Evolutionary conservation across 2,329 filamentous ascomycete species (phyloP).

Genomic region (Aspergillus sp.): DNA sequence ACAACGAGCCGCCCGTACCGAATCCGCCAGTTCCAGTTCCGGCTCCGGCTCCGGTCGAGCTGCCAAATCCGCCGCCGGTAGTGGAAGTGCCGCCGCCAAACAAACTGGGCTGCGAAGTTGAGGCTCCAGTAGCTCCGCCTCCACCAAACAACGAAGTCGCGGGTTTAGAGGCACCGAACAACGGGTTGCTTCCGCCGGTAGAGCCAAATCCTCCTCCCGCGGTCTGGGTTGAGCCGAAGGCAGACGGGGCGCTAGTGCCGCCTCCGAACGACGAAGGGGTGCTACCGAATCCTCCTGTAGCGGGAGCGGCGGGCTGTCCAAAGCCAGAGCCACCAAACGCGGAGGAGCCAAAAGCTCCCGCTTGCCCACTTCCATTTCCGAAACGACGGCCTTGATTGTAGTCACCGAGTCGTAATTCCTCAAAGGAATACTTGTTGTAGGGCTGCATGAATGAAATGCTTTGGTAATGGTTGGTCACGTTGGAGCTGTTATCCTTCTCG

Average conservation of each 20-base stretch:
- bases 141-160: conserved; percentile 31
- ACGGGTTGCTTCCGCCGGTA: conserved; percentile 21
- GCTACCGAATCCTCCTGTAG: conserved; percentile 37
- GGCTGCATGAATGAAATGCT: conserved; percentile 42
- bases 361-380: conserved; percentile 72
- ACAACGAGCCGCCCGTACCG: conserved; percentile 32
- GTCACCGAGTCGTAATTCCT: conserved; percentile 70
- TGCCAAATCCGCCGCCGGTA: conserved; percentile 20
- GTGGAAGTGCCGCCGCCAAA: conserved; percentile 35
- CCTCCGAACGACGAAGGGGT: conserved; percentile 34
- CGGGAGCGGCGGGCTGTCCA: conserved; percentile 16
- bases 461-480: conserved; percentile 39
- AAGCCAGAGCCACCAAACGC: conserved; percentile 46
- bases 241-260: conserved; percentile 29
- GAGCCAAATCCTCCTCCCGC: conserved; percentile 30
- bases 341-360: conserved; percentile 70
- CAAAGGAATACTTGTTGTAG: conserved; percentile 78
- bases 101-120: conserved; percentile 27
- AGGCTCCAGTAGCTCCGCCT: conserved; percentile 12
- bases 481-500: conserved; percentile 38
- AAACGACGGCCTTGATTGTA: conserved; percentile 79
- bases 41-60: conserved; percentile 13
- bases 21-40: conserved; percentile 15
- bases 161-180: conserved; percentile 40
- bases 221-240: conserved; percentile 38